These are phyloP conservation scores for Ceratocystis colombiana DNA, from an alignment of 2,329 filamentous ascomycete species.

Conservation along the genomic window DNA sequence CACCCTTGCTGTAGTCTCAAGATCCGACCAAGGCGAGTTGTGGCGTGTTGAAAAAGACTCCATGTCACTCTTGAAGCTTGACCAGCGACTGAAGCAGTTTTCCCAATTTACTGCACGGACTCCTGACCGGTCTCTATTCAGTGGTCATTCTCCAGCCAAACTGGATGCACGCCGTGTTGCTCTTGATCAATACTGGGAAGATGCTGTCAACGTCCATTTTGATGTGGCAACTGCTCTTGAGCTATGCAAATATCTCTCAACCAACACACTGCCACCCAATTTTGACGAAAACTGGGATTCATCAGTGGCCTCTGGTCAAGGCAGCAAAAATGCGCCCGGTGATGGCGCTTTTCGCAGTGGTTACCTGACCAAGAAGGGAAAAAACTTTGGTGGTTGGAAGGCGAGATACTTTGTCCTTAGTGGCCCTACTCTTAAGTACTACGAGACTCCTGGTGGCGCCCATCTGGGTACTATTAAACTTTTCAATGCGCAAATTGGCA, in stretches of 20 bases:
- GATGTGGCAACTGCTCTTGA: conserved; percentile 66
- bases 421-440: conserved; percentile 67
- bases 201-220: conserved; percentile 70
- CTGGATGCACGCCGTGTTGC: conserved; percentile 76
- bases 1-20: conserved; percentile 73
- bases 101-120: conserved; percentile 62
- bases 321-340: conserved; percentile 43
- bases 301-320: conserved; percentile 23
- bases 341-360: conserved; percentile 67
- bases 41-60: conserved; percentile 95
- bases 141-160: conserved; percentile 84
- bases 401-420: conserved; percentile 57
- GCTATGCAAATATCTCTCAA: conserved; percentile 79
- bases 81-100: conserved; percentile 63
- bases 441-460: conserved; percentile 78
- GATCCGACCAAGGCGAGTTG: conserved; percentile 65
- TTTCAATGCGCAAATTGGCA: conserved; percentile 82
- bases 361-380: conserved; percentile 91
- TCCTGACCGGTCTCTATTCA: conserved; percentile 79
- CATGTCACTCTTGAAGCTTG: conserved; percentile 66
- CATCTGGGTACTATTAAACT: conserved; percentile 92
- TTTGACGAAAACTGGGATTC: conserved; percentile 42
- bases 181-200: conserved; percentile 76
- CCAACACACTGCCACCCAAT: conserved; percentile 52
- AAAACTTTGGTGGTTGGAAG: conserved; percentile 99